Evolutionary conservation across 139 green algal species (phyloP), one percentile per base, ranked within the genome.

Genomic region (Chlamydomonas schloesseri): DNA sequence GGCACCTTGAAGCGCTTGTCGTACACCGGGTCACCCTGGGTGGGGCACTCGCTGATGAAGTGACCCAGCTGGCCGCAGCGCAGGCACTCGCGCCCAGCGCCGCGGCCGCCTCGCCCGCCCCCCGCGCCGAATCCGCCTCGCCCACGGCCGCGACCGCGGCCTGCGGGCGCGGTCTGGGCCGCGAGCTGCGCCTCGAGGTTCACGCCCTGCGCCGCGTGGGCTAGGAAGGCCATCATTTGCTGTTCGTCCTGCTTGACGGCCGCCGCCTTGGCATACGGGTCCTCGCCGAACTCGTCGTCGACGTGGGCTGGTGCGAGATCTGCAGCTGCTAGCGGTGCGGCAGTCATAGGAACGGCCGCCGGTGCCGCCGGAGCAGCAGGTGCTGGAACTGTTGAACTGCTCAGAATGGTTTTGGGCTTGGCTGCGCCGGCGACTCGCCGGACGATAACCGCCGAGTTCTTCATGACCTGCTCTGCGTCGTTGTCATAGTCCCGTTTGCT

Each of bases 21-120:
- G 24, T 73, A 91, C 5, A 53, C 77, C 3, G 94, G 92, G 72
- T 96, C 92, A 46, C 89, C 91, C 31, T 90, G 73, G 2, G 94
- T 96, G n/a, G 95, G 95, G 88, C 95, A 98, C 82, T 97, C 90
- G 50, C 90, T 82, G 21, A 93, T 83, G 58, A 83, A 96, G 90
- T 91, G 78, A 5, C 91, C 93, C 3, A 47, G 62, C 58, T 89
- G 67, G 6, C 87, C 90, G 83, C 93, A 96, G 31, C 91, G 83
- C 33, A 81, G 68, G 86, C 93, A 95, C 37, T 89, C 81, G 46
- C 65, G 67, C 47, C 69, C 73, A 31, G 73, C 72, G 57, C 82
- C 73, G 13, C 53, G 28, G 2, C 90, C 68, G 14, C 83, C 84
- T 5, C 82, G 33, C 31, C 89, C 78, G 10, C 58, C 81, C 29